A percentile compares a stretch with the other conserved stretches of the same genome.
phyloP scores from a whole-genome alignment of 2,329 filamentous ascomycete genomes.

The Fusarium oxysporum region DNA sequence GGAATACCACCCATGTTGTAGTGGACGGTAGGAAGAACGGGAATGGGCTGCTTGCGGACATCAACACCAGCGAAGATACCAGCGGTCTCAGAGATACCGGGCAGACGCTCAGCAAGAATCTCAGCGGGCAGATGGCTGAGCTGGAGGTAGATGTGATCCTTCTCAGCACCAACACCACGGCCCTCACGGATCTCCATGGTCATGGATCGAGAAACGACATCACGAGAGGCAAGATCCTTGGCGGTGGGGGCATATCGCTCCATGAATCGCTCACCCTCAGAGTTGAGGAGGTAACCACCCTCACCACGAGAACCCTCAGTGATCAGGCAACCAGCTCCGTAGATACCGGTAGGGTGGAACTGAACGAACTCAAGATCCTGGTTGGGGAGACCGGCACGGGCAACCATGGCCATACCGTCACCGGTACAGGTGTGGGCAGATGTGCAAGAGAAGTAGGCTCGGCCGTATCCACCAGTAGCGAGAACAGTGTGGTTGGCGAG shows the following conservation, averaged over 20 bases:
- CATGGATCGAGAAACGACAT: conserved; percentile 98
- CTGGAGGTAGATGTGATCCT: conserved; percentile 99
- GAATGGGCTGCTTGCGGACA: conserved; percentile 96
- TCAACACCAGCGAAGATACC: conserved; percentile 98
- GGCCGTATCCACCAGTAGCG: conserved; percentile 96
- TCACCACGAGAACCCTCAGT: conserved; percentile 98
- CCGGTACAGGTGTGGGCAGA: conserved; percentile 98
- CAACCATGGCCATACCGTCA: conserved; percentile 99
- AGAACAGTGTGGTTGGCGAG: conserved; percentile 95
- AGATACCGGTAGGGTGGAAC: conserved; percentile 99
- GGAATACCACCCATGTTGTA: conserved; percentile 99
- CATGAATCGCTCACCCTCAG: conserved; percentile 99
- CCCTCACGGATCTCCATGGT: conserved; percentile 98
- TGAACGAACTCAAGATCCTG: conserved; percentile 99
- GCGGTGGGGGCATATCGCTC: conserved; percentile 97
- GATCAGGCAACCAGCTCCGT: conserved; percentile 97
- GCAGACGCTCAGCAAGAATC: conserved; percentile 93
- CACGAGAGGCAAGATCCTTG: conserved; percentile 96
- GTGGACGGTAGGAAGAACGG: conserved; percentile 95
- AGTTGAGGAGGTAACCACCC: conserved; percentile 97
- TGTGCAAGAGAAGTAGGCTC: conserved; percentile 98
- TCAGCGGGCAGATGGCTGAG: conserved; percentile 94
- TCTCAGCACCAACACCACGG: conserved; percentile 94
- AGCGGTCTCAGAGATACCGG: conserved; percentile 98
- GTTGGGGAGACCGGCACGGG: conserved; percentile 95